Base-by-base conservation (phyloP, 345 rosid species). In the Eucalyptus cladocalyx region DNA sequence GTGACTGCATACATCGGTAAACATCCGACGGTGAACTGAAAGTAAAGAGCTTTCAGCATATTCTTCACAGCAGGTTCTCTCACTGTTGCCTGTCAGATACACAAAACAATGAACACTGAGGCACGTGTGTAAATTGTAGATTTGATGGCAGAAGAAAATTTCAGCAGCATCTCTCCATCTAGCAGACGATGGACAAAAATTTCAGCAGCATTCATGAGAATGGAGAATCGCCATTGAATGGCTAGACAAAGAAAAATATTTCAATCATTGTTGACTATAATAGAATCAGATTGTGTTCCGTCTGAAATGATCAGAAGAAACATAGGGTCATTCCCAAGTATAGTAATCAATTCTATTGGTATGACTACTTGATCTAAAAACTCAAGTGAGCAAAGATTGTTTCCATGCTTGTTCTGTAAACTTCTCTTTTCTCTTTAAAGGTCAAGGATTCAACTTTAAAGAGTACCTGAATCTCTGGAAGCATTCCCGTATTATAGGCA, bases 401-500 rank as follows among this genome's bases (percentile, higher is more conserved):
- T 86, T 45, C 24, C 56, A 86, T 5, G 51, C 87, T 47, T 15
- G 87, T 47, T 2, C 54, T 86, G 88, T 53, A 87, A 8, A 34
- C 62, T 17, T 47, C 43, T 53, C 24, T 53, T 76, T 76, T 76
- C 45, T 76, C 47, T 76, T 37, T 76, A 76, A 21, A 37, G 65
- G 42, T n/a, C 56, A 80, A 34, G 17, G 76, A 28, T 53, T 43
- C 51, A 34, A 28, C 47, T 32, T 40, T 51, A 34, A 86, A 40
- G 60, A 21, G 6, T 90, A 95, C 96, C 94, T 95, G 96, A 89
- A 98, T 97, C 90, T 98, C 99, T 72, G 99, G 99, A 89, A 97
- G 98, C 99, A 98, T 98, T 87, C 99, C 99, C 4, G 99, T 97
- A 89, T 98, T 98, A 89, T 94, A 98, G 76, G 98, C 98, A 86